phyloP scores from a whole-genome alignment of 2,329 filamentous ascomycete genomes.

The Aplosporella prunicola region DNA sequence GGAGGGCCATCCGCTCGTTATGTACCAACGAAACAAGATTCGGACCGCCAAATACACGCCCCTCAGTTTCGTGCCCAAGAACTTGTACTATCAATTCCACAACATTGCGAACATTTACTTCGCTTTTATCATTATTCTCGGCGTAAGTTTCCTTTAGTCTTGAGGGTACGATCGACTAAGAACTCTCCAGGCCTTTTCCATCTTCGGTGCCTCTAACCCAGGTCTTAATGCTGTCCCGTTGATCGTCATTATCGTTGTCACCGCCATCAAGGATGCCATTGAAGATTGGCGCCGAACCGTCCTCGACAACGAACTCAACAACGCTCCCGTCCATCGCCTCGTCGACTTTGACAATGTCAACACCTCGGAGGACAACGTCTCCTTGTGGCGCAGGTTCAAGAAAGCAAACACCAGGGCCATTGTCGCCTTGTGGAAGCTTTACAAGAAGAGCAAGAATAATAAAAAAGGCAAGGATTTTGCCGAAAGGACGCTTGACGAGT shows the following conservation, averaged over 20 bases:
- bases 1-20: conserved; percentile 60
- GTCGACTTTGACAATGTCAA: conserved; percentile 91
- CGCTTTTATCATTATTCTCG: conserved; percentile 87
- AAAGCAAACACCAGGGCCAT: conserved; percentile 66
- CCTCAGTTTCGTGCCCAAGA: conserved; percentile 90
- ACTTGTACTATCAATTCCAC: conserved; percentile 95
- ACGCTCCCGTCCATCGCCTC: conserved; percentile 85
- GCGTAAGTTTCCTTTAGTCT: conserved; percentile 69
- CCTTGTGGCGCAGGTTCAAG: conserved; percentile 78
- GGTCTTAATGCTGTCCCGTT: conserved; percentile 83
- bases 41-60: conserved; percentile 96
- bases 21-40: conserved; percentile 89
- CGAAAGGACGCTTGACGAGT: conserved; percentile 42
- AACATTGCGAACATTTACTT: conserved; percentile 99
- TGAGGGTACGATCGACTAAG: too few species aligned
- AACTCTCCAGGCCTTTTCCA: conserved; percentile 72
- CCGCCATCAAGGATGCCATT: conserved; percentile 86
- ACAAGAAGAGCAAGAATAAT: conserved; percentile 33
- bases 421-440: conserved; percentile 44
- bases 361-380: conserved; percentile 76
- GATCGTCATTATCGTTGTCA: conserved; percentile 83
- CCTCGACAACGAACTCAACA: conserved; percentile 89
- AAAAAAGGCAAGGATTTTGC: conserved; percentile 40
- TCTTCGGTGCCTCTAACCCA: conserved; percentile 87
- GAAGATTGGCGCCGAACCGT: conserved; percentile 90